Base-by-base conservation (phyloP, 371 early-diverging fungal species). In the Syncephalastrum racemosum region DNA sequence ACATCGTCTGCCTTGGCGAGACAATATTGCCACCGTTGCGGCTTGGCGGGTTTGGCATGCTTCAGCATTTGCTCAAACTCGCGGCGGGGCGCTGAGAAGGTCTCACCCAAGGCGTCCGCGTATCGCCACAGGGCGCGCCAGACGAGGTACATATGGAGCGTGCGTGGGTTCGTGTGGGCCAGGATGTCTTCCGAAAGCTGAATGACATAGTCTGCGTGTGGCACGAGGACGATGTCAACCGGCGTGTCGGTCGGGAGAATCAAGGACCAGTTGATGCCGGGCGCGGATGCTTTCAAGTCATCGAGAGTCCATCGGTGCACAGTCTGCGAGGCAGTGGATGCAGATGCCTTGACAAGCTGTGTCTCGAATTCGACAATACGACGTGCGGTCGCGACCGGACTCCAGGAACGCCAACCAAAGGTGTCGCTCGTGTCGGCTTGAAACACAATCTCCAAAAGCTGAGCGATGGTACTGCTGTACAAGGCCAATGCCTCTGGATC, bases 21-120 rank as follows among this genome's bases (percentile, higher is more conserved):
- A 60, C 88, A 88, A 5, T 62, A 65, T 45, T 86, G 77, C 71
- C 76, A 75, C 4, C 86, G 70, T 24, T 78, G 80, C 4, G 77
- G 80, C 1, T 58, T 62, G 6, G 70, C 66, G 25, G 60, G 54
- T 1, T 64, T 65, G 1, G 76, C 71, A 27, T 27, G 27, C 27
- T 27, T 27, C 27, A 27, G 7, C 27, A 7, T 7, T 27, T 27
- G 27, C 24, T 65, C 60, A 27, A 71, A 36, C 42, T 51, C 55
- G 10, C 64, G 58, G 19, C 61, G 64, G 7, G 64, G 73, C 3
- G 47, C 62, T 3, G 50, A 44, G 40, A 62, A 64, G 3, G 50
- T 56, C 22, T 78, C 67, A 12, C 67, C 67, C 23, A 78, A 39
- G 3, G 58, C 54, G 47, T 70, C 66, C 12, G 70, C n/a, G 40